Evolutionary conservation across 1,284 basidiomycete genomes (phyloP).

Genomic region (Peniophora sp.): DNA sequence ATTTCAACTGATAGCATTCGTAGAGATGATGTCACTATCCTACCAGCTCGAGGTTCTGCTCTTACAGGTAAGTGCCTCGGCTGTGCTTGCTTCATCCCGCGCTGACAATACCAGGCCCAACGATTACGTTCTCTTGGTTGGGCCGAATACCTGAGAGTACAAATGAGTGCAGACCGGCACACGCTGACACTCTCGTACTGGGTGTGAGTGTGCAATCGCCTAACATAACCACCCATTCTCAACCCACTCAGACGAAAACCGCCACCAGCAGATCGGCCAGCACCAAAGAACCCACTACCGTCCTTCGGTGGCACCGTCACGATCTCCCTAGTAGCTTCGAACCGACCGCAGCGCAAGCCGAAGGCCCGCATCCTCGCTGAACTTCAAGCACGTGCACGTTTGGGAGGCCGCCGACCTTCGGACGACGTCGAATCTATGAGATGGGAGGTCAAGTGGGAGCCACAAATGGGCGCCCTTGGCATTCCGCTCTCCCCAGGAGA

Average conservation of each 20-base stretch:
- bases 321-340: constrained; percentile 35
- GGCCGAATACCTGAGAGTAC: constrained; percentile 60
- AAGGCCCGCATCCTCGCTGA: constrained; percentile 48
- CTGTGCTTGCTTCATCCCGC: no score
- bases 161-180: constrained; percentile 57
- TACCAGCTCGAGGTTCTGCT: constrained; percentile 80
- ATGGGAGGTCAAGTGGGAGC: constrained; percentile 60
- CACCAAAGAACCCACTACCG: constrained; percentile 38
- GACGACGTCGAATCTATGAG: constrained; percentile 61
- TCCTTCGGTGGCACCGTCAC: constrained; percentile 46
- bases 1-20: not conserved
- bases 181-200: constrained; percentile 65
- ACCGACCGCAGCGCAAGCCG: constrained; percentile 38
- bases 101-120: constrained; percentile 43
- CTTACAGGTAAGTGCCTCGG: constrained; percentile 68
- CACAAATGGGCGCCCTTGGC: constrained; percentile 51
- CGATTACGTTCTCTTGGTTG: constrained; percentile 72
- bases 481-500: constrained; percentile 39
- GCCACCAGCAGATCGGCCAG: constrained; percentile 28
- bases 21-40: constrained; percentile 80
- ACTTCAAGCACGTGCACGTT: constrained; percentile 54
- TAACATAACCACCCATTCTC: constrained; percentile 1
- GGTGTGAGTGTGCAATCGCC: constrained; percentile 47
- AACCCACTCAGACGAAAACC: constrained; percentile 34
- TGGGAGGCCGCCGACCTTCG: constrained; percentile 42